Percentiles rank a stretch among this genome's conserved stretches.
These are phyloP conservation scores for Cutaneotrichosporon daszewskae DNA, from an alignment of 1,284 basidiomycete genomes.

Conservation along the genomic window DNA sequence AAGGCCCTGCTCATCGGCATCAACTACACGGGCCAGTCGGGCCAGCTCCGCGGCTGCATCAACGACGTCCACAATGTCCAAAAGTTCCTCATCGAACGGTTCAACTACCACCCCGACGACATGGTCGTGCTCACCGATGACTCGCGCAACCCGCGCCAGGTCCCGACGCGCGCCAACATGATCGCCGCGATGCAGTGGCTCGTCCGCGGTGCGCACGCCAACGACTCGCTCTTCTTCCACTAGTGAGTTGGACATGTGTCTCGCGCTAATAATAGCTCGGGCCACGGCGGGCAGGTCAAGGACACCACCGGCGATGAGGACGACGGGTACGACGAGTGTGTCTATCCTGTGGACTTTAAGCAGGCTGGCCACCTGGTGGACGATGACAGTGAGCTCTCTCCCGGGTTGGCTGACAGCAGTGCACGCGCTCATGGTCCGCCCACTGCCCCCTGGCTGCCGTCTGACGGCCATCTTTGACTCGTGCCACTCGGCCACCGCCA, in stretches of 20 bases:
- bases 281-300: slow-evolving; percentile 73
- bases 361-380: slow-evolving; percentile 69
- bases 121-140: slow-evolving; percentile 83
- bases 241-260: slow-evolving; percentile 53
- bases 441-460: slow-evolving; percentile 75
- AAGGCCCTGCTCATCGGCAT: slow-evolving; percentile 49
- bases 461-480: slow-evolving; percentile 80
- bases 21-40: slow-evolving; percentile 66
- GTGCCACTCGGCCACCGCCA: slow-evolving; percentile 49
- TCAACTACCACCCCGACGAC: slow-evolving; percentile 68
- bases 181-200: slow-evolving; percentile 84
- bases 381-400: slow-evolving; percentile 57
- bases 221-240: slow-evolving; percentile 89
- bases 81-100: slow-evolving; percentile 65
- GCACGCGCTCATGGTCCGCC: slow-evolving; percentile 54
- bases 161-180: slow-evolving; percentile 77
- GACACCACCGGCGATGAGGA: slow-evolving; percentile 62
- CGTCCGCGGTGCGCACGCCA: slow-evolving; percentile 66
- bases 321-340: slow-evolving; percentile 61
- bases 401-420: slow-evolving; percentile 3
- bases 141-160: slow-evolving; percentile 56
- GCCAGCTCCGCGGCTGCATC: slow-evolving; percentile 71
- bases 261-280: slow-evolving; percentile 47
- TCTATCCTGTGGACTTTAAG: slow-evolving; percentile 77
- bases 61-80: slow-evolving; percentile 79